These are phyloP conservation scores for Thoreauomyces humboldtii DNA, from an alignment of 192 early-diverging fungal genomes.

Conservation along the genomic window DNA sequence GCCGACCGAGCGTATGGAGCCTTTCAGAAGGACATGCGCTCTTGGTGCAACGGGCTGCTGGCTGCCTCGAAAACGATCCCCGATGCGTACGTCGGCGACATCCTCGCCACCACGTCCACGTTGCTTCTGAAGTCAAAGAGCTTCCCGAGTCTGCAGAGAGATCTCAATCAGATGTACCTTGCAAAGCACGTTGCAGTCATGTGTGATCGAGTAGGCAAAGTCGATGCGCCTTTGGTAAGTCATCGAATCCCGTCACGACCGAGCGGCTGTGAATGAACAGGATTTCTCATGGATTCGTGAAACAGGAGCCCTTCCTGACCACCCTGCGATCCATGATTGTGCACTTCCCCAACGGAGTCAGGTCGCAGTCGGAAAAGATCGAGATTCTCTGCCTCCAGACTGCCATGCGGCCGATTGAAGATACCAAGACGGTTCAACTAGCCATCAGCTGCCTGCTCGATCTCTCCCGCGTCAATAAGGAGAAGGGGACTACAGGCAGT, in stretches of 20 bases:
- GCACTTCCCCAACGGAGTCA: slow-evolving; percentile 4
- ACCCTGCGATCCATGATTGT: neutral
- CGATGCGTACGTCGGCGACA: neutral
- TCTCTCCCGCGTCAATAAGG: neutral
- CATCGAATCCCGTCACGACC: too few relatives aligned
- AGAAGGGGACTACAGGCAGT: neutral
- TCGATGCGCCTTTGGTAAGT: neutral
- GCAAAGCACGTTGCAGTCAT: slow-evolving; percentile 4
- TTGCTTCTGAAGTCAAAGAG: neutral
- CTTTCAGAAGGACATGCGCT: slow-evolving; percentile 14
- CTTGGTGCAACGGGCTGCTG: slow-evolving; percentile 16
- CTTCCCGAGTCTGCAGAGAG: slow-evolving; percentile 15
- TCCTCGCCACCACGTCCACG: neutral
- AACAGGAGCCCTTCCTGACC: neutral
- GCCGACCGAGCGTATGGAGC: slow-evolving; percentile 7
- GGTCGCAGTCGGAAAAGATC: slow-evolving; percentile 8
- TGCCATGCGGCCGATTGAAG: too few relatives aligned
- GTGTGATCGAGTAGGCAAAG: neutral
- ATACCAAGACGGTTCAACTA: neutral
- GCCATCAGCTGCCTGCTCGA: neutral
- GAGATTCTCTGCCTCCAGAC: slow-evolving; percentile 12
- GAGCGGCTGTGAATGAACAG: too few relatives aligned
- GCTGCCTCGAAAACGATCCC: neutral
- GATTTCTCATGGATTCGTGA: neutral
- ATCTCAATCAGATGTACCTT: slow-evolving; percentile 23